Percentiles rank a stretch among this genome's conserved stretches.
Conservation (phyloP, 208 protist genomes). For the Trypanosoma avium region DNA sequence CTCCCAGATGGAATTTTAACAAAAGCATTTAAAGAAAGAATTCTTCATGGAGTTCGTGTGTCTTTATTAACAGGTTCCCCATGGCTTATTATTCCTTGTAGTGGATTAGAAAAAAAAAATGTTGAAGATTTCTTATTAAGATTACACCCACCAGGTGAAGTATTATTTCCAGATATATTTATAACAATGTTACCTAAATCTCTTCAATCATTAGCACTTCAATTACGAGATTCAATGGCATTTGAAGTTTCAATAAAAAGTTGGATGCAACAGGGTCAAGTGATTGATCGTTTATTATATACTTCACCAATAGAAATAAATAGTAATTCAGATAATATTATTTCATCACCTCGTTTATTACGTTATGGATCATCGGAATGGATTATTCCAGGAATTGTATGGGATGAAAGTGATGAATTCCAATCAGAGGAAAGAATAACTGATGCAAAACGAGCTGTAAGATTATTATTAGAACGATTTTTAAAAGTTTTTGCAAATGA, state of each 20-base stretch:
- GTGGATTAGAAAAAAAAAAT: constrained; percentile 20
- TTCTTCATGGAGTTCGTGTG: constrained; percentile 47
- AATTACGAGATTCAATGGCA: constrained; percentile 28
- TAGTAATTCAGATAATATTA: no score
- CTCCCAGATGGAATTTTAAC: constrained; percentile 13
- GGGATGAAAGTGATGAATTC: background rate
- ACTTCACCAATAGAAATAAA: background rate
- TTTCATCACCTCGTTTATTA: constrained; percentile 16
- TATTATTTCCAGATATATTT: constrained; percentile 20
- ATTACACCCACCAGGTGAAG: constrained; percentile 3
- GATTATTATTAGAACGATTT: background rate
- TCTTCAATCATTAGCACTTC: constrained; percentile 10
- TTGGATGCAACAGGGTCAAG: constrained; percentile 16
- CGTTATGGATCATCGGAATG: constrained; percentile 20
- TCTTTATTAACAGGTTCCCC: constrained; percentile 61
- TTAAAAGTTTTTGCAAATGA: background rate
- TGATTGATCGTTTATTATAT: constrained; percentile 5
- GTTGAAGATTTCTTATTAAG: constrained; percentile 12
- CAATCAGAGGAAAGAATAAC: no score
- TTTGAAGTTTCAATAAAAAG: constrained; percentile 10
- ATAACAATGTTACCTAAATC: constrained; percentile 2
- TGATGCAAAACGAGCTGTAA: background rate
- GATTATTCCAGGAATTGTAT: constrained; percentile 28
- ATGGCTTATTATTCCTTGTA: constrained; percentile 54
- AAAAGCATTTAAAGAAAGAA: constrained; percentile 32